Base-by-base conservation (phyloP, 2,329 filamentous ascomycete species). In the Hypoxylon sp. region DNA sequence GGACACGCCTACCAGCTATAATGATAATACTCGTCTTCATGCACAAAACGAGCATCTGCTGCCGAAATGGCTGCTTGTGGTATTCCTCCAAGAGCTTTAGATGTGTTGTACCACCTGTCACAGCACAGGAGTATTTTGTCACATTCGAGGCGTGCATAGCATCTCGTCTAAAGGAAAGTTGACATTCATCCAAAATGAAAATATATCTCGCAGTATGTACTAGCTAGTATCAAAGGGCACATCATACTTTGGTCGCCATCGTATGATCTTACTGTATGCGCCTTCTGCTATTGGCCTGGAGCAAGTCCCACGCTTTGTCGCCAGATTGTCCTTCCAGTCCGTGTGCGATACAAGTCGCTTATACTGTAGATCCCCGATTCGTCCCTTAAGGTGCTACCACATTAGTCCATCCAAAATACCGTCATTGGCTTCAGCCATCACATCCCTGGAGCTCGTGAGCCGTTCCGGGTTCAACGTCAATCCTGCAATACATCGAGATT, bases 21-120 rank as follows among this genome's bases (percentile, higher is more conserved):
- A 16, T 16, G 24, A 40, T 42, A 49, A 20, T n/a, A 38, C 11
- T 50, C 18, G 20, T 42, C 8, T 40, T 57, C 33, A n/a, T 40
- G n/a, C 55, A 55, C 57, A 57, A 42, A 69, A 62, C 20, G 52
- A 60, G 64, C 62, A 69, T 64, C 50, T 64, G 24, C 45, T 67
- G 44, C 67, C 67, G 67, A 67, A 62, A 57, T 64, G 60, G 64
- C 50, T 65, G 61, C 42, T 44, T 20, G 24, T 38, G 5, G 26
- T 59, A 51, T n/a, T 46, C 42, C 36, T 55, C 24, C 33, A 30
- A 14, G n/a, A 2, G 53, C 9, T 33, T 48, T 32, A 14, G 42
- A 22, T 45, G 53, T 32, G 38, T 44, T 30, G 45, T 61, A 20
- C 38, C 45, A 50, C 45, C 65, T 50, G 8, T 49, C 45, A 49